Base-by-base conservation (phyloP, 768 basidiomycete species). In the Sporobolomyces phaffii region DNA sequence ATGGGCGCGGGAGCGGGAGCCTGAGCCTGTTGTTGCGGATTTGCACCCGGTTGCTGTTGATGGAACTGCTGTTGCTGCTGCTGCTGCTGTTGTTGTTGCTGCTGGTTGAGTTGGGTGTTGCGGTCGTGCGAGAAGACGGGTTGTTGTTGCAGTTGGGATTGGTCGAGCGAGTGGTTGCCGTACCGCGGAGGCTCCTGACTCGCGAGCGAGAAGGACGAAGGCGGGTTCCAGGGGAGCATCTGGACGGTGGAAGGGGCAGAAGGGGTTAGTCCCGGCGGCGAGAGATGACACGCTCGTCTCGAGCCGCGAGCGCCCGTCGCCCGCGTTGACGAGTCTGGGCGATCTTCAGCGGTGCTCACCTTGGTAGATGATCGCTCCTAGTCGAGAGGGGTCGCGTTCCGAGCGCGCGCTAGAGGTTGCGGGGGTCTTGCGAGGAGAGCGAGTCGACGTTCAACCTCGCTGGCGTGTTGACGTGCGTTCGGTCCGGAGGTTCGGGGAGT, bases 1-100 rank as follows among this genome's bases (percentile, higher is more conserved):
- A 88, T 50, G 11, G 69, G 69, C 10, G 69, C 61, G 58, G 43
- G 64, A 56, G 34, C 43, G 68, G 13, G 29, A 60, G 3, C 49
- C 18, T 31, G 22, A 22, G 22, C 41, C 26, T 51, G 60, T 28
- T 50, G 60, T n/a, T 50, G 48, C 26, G 18, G 52, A 5, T 58
- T 43, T 43, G n/a, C n/a, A n/a, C n/a, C n/a, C n/a, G 20, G 29
- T 24, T 60, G 41, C 43, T 61, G 64, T 48, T 60, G 59, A 28
- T 72, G 64, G 28, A 51, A 34, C 34, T 71, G 59, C 33, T 51
- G 59, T n/a, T 22, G 45, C 49, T 53, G 36, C 28, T 31, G 62
- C 49, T 71, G 54, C 38, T 56, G 66, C 29, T 50, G 53, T 24
- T 72, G 64, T 33, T 59, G 50, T 43, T 70, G 60, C 33, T 49